Evolutionary conservation across 202 grass and related monocot genomes (phyloP), one percentile per base, ranked within the genome.

Genomic region (Zizania palustris): DNA sequence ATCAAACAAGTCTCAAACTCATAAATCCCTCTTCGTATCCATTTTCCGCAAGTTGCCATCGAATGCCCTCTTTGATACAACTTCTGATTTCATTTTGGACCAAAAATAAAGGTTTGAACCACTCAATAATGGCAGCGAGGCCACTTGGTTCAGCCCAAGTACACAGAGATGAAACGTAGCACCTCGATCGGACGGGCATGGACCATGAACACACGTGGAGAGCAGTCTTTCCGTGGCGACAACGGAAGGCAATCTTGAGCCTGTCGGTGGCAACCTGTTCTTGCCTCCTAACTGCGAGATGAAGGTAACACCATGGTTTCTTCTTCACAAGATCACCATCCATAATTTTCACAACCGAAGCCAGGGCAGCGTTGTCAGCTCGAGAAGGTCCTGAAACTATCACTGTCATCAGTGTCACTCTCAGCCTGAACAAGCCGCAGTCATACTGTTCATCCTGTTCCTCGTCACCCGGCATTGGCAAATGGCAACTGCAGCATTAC

Each of bases 391-490:
- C 7, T 2, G 5, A 66, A 28, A 28, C 28, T 28, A 28, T 28
- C 28, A 2, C 28, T 78, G 73, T 60, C n/a, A 79, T 79, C 75
- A 20, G 39, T 34, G 46, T 76, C n/a, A n/a, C n/a, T n/a, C n/a
- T n/a, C 81, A 40, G 53, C 4, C 3, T 39, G 36, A 16, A 16
- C 19, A 14, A 33, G n/a, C 11, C 42, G 19, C 28, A 45, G 1
- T 51, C 50, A 28, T 28, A 34, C 63, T 55, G 6, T 58, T 40
- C 46, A 10, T 60, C 73, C 7, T 63, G 49, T 28, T 33, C 20
- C 28, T 28, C 35, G 59, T 69, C 44, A 56, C 22, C 63, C 59
- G 35, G 41, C 34, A 39, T 28, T 49, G 33, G 21, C 1, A 66
- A 28, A 28, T 28, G 28, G 28, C 28, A 28, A 36, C 34, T 3